Conservation (phyloP, 2,329 filamentous ascomycete genomes). For the Cladosporium sp. region DNA sequence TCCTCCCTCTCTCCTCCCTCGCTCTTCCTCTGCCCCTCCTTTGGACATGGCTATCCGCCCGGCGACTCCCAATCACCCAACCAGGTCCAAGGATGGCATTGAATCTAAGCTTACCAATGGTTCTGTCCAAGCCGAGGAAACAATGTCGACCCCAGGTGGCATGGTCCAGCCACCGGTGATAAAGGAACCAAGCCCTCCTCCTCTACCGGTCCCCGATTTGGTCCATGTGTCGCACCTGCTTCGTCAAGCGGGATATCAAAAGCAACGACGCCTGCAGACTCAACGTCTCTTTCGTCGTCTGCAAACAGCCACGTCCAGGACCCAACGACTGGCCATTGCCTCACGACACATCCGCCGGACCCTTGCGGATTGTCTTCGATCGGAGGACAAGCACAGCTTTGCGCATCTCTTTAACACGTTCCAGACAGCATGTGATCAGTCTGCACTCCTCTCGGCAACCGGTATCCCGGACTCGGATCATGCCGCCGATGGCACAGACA, state of each 20-base stretch:
- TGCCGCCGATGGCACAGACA: neutral
- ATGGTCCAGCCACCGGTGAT: neutral
- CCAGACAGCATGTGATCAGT: constrained; percentile 61
- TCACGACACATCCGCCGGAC: constrained; percentile 58
- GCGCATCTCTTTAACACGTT: constrained; percentile 70
- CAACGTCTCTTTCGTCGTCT: constrained; percentile 70
- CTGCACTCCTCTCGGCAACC: neutral
- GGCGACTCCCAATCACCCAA: neutral
- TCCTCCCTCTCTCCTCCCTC: constrained; percentile 13
- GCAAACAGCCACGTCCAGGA: constrained; percentile 70
- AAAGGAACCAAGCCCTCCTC: neutral
- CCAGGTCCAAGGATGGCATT: neutral
- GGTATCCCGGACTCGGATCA: neutral
- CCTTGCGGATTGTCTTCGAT: constrained; percentile 72
- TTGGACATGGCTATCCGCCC: constrained; percentile 15
- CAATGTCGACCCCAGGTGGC: neutral
- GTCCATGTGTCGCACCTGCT: constrained; percentile 76
- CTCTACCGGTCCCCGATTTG: constrained; percentile 32
- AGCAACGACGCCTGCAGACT: constrained; percentile 71
- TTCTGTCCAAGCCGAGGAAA: neutral
- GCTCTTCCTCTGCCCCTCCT: constrained; percentile 15
- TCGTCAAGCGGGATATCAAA: constrained; percentile 73
- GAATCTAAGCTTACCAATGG: neutral
- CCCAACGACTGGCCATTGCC: constrained; percentile 49
- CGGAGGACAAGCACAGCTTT: constrained; percentile 75